Base-by-base conservation (phyloP, 1,284 basidiomycete species). In the Tilletiopsis washingtonensis region DNA sequence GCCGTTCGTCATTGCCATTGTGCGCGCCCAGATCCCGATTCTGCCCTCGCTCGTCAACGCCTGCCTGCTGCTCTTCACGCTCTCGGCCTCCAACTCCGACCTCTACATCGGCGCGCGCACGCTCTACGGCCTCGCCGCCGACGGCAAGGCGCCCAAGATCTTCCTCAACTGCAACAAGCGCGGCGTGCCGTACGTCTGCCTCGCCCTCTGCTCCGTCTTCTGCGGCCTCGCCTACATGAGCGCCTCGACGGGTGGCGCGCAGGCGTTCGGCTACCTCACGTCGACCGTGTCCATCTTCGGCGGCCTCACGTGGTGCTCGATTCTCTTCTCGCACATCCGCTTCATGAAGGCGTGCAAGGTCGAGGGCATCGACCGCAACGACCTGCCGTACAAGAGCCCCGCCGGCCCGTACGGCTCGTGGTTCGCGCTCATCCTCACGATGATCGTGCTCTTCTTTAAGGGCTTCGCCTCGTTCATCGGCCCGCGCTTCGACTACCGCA, bases 1-100 rank as follows among this genome's bases (percentile, higher is more conserved):
- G n/a, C 87, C 87, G 1, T 89, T 88, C 74, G 86, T 89, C 52
- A 86, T 90, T 59, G 86, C 85, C 7, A 40, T 29, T 34, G 4
- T 23, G n/a, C 15, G n/a, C 17, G 50, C 50, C 9, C 23, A 38
- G 12, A 25, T 7, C 25, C 4, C 7, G 24, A 21, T 23, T 3
- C 20, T 53, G 21, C 24, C 36, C 3, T 42, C 37, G 1, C 43
- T 34, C 49, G 67, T 78, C 57, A 78, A 77, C 59, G 77, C 74
- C 19, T 66, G 64, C 9, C 70, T 79, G 26, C 61, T 78, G 26
- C 64, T 78, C 4, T 80, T 77, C 1, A 79, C 79, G n/a, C 79
- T 76, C 75, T 80, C 78, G 6, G 79, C 80, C 17, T 79, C 78
- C 9, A 76, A 77, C 29, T 77, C 77, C 38, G 79, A 80, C 67